Evolutionary conservation across 495 filamentous ascomycete species (phyloP).

Genomic region (Haplographium delicatum): DNA sequence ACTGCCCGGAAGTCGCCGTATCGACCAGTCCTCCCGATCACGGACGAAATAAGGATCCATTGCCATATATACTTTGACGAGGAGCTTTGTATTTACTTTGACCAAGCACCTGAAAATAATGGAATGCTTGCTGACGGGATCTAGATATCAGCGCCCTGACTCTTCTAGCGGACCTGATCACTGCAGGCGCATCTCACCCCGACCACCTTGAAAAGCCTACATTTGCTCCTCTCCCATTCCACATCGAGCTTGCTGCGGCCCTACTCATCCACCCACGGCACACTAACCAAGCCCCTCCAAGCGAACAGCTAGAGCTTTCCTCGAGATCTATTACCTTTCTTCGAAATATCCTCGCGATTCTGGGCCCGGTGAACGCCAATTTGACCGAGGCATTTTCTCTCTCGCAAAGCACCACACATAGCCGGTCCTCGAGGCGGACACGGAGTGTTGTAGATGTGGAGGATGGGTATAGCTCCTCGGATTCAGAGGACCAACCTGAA

Average conservation of each 20-base stretch:
- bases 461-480: slow-evolving; percentile 15
- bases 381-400: slow-evolving; percentile 53
- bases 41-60: slow-evolving; percentile 58
- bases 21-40: slow-evolving; percentile 47
- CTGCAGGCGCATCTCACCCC: slow-evolving; percentile 43
- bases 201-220: slow-evolving; percentile 41
- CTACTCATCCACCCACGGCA: slow-evolving; percentile 23
- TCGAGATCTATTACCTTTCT: slow-evolving; percentile 54
- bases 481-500: slow-evolving; percentile 30
- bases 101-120: background rate
- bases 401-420: slow-evolving; percentile 36
- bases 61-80: slow-evolving; percentile 73
- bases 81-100: slow-evolving; percentile 49
- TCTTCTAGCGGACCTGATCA: slow-evolving; percentile 61
- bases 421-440: slow-evolving; percentile 28
- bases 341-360: slow-evolving; percentile 44
- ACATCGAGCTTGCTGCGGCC: slow-evolving; percentile 26
- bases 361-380: slow-evolving; percentile 45
- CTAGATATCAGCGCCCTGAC: slow-evolving; percentile 64
- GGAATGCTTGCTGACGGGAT: slow-evolving; percentile 6
- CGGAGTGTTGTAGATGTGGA: slow-evolving; percentile 18
- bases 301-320: slow-evolving; percentile 47
- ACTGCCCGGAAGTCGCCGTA: slow-evolving; percentile 33
- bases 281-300: slow-evolving; percentile 45
- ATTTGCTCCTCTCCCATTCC: slow-evolving; percentile 28